Evolutionary conservation across 805 yeast genomes (phyloP).

Genomic region (Candida oleophila): DNA sequence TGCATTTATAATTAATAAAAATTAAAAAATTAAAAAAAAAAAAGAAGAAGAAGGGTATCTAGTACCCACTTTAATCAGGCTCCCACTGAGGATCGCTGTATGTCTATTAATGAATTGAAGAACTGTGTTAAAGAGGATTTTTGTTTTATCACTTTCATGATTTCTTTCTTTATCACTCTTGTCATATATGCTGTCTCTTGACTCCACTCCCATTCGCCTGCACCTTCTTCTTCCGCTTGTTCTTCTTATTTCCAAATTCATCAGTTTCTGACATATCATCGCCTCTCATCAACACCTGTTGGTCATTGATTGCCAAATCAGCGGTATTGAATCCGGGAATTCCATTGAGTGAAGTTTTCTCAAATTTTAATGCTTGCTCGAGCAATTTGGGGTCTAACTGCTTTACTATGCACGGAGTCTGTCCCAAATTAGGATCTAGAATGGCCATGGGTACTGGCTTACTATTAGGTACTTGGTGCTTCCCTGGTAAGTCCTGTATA

Average conservation of each 20-base stretch:
- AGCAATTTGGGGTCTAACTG: conserved; percentile 52
- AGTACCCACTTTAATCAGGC: too few species aligned
- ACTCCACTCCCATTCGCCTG: conserved; percentile 32
- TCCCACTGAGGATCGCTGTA: too few species aligned
- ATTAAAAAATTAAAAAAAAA: too few species aligned
- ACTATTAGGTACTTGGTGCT: conserved; percentile 58
- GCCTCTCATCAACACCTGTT: conserved; percentile 37
- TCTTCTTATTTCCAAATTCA: conserved; percentile 30
- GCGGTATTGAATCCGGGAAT: conserved; percentile 75
- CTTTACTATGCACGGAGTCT: conserved; percentile 45
- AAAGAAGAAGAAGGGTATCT: too few species aligned
- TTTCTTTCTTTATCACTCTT: too few species aligned
- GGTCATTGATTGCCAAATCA: conserved; percentile 61
- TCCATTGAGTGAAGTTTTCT: conserved; percentile 64
- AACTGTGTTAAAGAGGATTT: too few species aligned
- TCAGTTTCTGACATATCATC: conserved; percentile 41
- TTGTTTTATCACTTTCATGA: not conserved
- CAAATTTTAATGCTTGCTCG: conserved; percentile 53
- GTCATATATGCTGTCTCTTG: conserved; percentile 36
- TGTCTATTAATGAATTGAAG: not conserved
- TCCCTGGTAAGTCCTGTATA: conserved; percentile 81
- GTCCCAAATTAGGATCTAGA: conserved; percentile 36
- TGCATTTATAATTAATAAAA: too few species aligned
- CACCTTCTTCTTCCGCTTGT: conserved; percentile 39
- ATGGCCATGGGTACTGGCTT: conserved; percentile 35